Evolutionary conservation across 208 protist genomes (phyloP).

Genomic region (Leptomonas pyrrhocoris): DNA sequence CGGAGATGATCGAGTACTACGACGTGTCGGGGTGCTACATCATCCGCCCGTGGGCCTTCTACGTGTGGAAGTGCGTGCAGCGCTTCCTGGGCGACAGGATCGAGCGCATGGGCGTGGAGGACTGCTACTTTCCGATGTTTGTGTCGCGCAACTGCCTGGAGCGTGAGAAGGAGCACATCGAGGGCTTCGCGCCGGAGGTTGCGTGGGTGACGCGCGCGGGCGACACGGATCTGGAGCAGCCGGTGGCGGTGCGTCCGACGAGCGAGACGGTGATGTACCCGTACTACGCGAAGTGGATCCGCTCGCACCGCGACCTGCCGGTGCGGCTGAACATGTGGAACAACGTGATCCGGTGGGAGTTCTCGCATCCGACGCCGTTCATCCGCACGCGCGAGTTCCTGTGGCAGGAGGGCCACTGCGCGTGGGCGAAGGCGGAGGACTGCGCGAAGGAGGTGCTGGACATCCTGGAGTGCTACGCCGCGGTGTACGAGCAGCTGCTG

Average conservation of each 20-base stretch:
- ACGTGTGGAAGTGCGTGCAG: conserved; percentile 97
- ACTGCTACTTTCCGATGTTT: conserved; percentile 97
- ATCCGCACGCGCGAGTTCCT: conserved; percentile 99
- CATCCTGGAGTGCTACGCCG: conserved; percentile 96
- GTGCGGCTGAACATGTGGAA: conserved; percentile 98
- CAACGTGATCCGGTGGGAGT: conserved; percentile 99
- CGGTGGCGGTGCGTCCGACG: conserved; percentile 98
- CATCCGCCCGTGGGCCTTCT: conserved; percentile 97
- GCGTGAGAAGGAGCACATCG: conserved; percentile 98
- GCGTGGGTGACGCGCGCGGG: conserved; percentile 92
- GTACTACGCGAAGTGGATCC: conserved; percentile 97
- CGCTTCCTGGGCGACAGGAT: conserved; percentile 82
- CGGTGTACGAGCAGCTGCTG: conserved; percentile 97
- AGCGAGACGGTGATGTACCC: conserved; percentile 99
- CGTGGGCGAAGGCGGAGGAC: conserved; percentile 93
- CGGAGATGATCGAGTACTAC: conserved; percentile 99
- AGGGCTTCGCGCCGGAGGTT: conserved; percentile 98
- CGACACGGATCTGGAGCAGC: conserved; percentile 90
- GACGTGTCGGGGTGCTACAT: conserved; percentile 99
- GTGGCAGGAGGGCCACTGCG: conserved; percentile 99
- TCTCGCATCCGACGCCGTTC: conserved; percentile 99
- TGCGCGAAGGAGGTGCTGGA: conserved; percentile 94
- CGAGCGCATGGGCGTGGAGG: conserved; percentile 95
- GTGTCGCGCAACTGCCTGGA: conserved; percentile 96
- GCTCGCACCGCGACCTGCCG: conserved; percentile 98